Evolutionary conservation across 2,329 filamentous ascomycete species (phyloP), one percentile per base, ranked within the genome.

Genomic region (Fusarium sp.): DNA sequence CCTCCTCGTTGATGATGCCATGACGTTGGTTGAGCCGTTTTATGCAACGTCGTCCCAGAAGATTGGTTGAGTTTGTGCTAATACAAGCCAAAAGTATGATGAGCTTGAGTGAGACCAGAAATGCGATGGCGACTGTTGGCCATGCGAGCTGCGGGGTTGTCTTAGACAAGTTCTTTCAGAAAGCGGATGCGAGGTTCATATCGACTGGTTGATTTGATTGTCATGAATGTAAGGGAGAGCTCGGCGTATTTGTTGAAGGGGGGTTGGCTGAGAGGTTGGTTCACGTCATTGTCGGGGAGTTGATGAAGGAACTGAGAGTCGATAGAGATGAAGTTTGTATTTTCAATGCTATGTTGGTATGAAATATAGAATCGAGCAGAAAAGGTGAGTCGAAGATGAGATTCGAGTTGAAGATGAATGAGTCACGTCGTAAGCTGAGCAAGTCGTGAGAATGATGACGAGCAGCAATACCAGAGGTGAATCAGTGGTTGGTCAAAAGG

Each of bases 1-100:
- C 60, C 85, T 74, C 53, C 64, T 62, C 69, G 63, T 69, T n/a
- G 46, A 55, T 17, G 58, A 51, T 59, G 73, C 58, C 72, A 76
- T 76, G 46, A 49, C 51, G 72, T 40, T 62, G 24, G 49, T 63
- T 44, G 24, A 62, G 46, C 38, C 66, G 55, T 68, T 62, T 64
- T 63, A 57, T 65, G 27, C 35, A 72, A 67, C 59, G 62, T 67
- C 51, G 42, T 66, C 62, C 62, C 68, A 64, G 56, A 38, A 57
- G 56, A 17, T 64, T 66, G 68, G 72, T 64, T 69, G 67, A 68
- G 33, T 74, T 75, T 71, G 51, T 40, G 14, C 53, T 73, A 64
- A 33, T 14, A 24, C 31, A 65, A 73, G 35, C 62, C 63, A 61
- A 63, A 73, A 73, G 66, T 68, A 67, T 75, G 66, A 17, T 59